Percentiles rank a stretch among this genome's conserved stretches.
Conservation (phyloP, 208 protist species). For the Angomonas deanei region DNA sequence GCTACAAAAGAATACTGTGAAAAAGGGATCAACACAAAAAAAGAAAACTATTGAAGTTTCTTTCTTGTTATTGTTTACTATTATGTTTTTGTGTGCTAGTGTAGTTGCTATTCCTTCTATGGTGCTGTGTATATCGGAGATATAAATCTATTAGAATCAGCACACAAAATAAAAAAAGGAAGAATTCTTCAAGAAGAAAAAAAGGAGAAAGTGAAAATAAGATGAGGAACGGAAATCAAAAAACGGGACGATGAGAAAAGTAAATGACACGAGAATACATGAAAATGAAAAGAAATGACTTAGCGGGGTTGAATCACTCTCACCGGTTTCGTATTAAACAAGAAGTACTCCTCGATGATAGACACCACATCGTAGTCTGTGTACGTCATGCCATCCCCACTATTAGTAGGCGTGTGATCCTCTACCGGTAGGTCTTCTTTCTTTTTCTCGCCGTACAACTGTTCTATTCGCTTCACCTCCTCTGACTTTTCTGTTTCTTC, state of each 20-base stretch:
- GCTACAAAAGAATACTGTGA: no score
- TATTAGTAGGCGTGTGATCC: no score
- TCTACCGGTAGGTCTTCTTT: no score
- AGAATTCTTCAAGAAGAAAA: conserved; percentile 12
- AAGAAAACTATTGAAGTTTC: background rate
- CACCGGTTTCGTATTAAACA: conserved; percentile 73
- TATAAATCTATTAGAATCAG: no score
- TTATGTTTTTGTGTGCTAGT: conserved; percentile 5
- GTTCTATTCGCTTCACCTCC: background rate
- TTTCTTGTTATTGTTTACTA: background rate
- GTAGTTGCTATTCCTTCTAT: conserved; percentile 8
- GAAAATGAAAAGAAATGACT: no score
- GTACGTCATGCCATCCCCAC: no score
- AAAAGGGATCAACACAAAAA: conserved; percentile 6
- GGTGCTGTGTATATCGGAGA: no score
- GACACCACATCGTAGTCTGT: conserved; percentile 69
- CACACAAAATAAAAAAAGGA: no score
- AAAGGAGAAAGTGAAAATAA: conserved; percentile 12
- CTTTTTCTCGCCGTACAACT: no score
- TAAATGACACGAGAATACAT: background rate
- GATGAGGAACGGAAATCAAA: background rate
- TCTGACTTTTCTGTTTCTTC: background rate
- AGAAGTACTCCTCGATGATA: conserved; percentile 43
- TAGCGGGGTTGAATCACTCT: no score
- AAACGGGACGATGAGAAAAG: conserved; percentile 6